Evolutionary conservation across 2,329 filamentous ascomycete species (phyloP), one percentile per base, ranked within the genome.

Genomic region (Aureobasidium sp.): DNA sequence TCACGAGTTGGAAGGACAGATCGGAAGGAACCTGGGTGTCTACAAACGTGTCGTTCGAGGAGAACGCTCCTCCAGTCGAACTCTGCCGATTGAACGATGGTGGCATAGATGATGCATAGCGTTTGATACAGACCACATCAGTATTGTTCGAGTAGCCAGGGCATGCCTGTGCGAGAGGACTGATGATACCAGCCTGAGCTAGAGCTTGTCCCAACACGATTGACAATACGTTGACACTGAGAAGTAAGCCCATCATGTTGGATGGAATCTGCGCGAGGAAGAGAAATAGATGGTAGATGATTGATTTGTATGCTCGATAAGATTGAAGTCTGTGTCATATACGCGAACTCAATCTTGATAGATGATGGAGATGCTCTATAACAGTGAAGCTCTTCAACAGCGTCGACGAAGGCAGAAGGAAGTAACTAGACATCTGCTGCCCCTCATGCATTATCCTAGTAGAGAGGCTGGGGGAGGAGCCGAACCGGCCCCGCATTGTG

Each of bases 1-100:
- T 61, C 13, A 71, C 59, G 8, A 66, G 60, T 3, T 27, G 45
- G 53, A 76, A 73, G 3, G 69, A 70, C 3, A 73, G 70, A 52
- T 72, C 73, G 1, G 70, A 66, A 8, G 65, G 64, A 3, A 70
- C 64, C 11, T 57, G 61, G 1, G 66, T 69, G n/a, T 64, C 58
- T 0, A 65, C 62, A 27, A 66, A 66, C 8, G 65, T 67, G 27
- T 66, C 63, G 41, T 67, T 64, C 11, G 58, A 42, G 2, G 13
- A 50, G 10, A 50, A 59, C 3, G 3, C 36, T 16, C 57, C 45
- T 49, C 57, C 45, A 10, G 16, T 50, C 11, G 57, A 50, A 27
- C 42, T 41, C 3, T 62, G 63, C 34, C 64, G 62, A 1, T 50
- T 44, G 44, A 65, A 67, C 7, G 62, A 59, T 25, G 63, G 63